Conservation (phyloP, 495 filamentous ascomycete species). For the Talaromyces borbonicus region DNA sequence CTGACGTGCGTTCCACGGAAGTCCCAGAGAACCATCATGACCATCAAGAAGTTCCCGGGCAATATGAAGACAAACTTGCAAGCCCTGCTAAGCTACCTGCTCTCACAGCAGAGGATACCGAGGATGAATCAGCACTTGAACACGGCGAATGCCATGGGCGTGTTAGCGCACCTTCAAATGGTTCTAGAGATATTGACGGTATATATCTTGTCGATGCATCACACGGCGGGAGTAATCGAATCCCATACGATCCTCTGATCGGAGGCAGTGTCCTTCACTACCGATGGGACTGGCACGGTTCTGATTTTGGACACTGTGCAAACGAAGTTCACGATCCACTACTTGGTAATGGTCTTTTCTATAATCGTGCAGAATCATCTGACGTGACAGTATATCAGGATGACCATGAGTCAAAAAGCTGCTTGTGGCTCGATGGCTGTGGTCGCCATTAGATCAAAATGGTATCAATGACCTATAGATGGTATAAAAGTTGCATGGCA, state of each 20-base stretch:
- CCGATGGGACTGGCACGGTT: constrained; percentile 3
- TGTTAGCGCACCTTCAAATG: neutral
- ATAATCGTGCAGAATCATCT: constrained; percentile 14
- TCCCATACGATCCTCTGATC: constrained; percentile 5
- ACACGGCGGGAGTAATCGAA: neutral
- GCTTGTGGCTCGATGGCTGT: constrained; percentile 21
- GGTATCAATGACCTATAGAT: neutral
- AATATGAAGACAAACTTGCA: too few species aligned
- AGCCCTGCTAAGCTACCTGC: too few species aligned
- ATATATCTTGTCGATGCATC: constrained; percentile 4
- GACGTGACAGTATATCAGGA: constrained; percentile 27
- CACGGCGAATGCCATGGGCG: neutral
- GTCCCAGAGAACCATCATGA: too few species aligned
- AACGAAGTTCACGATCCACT: neutral
- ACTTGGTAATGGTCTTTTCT: neutral
- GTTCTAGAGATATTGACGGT: constrained; percentile 1
- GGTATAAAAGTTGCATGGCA: neutral
- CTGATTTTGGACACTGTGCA: neutral
- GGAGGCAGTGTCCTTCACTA: constrained; percentile 7
- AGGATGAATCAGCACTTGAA: neutral
- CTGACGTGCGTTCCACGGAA: too few species aligned
- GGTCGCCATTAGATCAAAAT: neutral
- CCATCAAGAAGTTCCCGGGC: too few species aligned
- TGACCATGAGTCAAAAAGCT: constrained; percentile 21
- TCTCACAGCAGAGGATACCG: too few species aligned